Conservation (phyloP, 208 protist genomes). For the Crithidia thermophila region DNA sequence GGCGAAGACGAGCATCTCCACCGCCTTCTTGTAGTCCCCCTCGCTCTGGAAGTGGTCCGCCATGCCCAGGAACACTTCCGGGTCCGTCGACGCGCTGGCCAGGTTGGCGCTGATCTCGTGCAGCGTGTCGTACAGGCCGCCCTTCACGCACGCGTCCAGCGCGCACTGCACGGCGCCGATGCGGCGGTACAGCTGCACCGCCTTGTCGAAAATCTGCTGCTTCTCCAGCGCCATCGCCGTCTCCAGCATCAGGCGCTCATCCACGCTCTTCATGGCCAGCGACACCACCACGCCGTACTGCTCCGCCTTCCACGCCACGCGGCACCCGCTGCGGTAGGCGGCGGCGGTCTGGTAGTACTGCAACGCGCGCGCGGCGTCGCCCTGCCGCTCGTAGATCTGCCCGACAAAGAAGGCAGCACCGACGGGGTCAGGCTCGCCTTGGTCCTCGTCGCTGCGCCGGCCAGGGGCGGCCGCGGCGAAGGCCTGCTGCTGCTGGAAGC, state of each 20-base stretch:
- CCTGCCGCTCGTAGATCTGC: conserved; percentile 83
- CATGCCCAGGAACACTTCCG: conserved; percentile 92
- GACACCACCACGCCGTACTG: conserved; percentile 72
- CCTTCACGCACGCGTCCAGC: conserved; percentile 92
- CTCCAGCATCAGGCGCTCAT: conserved; percentile 87
- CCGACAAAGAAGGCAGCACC: conserved; percentile 95
- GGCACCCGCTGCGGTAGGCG: conserved; percentile 91
- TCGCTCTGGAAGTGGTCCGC: conserved; percentile 90
- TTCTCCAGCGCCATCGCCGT: conserved; percentile 90
- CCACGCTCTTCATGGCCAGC: conserved; percentile 78
- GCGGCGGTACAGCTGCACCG: conserved; percentile 95
- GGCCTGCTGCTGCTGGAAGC: conserved; percentile 58
- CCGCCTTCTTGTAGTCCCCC: conserved; percentile 89
- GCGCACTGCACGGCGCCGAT: conserved; percentile 91
- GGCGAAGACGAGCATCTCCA: conserved; percentile 94
- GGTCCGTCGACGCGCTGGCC: conserved; percentile 69
- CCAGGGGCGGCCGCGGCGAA: conserved; percentile 29
- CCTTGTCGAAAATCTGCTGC: conserved; percentile 87
- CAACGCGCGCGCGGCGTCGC: conserved; percentile 71
- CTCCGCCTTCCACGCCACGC: conserved; percentile 78
- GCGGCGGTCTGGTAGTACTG: conserved; percentile 90
- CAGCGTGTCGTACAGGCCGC: conserved; percentile 92
- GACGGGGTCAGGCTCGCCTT: conserved; percentile 55
- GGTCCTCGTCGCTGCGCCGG: conserved; percentile 14
- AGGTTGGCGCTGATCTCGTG: conserved; percentile 93